phyloP scores from a whole-genome alignment of 2,329 filamentous ascomycete species.

The Colletotrichum agaves region DNA sequence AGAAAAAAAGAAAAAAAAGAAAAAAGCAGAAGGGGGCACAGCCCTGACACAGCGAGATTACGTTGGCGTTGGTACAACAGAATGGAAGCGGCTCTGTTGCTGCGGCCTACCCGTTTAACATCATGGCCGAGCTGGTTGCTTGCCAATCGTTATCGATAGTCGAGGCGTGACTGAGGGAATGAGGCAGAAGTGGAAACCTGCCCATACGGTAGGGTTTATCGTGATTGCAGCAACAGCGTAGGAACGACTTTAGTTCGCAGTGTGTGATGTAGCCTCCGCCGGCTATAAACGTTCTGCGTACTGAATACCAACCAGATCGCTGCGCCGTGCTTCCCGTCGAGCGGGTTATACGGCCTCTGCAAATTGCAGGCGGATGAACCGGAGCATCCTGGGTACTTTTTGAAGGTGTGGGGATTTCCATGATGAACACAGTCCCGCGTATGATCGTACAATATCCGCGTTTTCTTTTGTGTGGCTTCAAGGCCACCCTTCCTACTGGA shows the following conservation, averaged over 20 bases:
- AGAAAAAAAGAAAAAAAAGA: too few species aligned
- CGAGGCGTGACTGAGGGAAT: background rate
- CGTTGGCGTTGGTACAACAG: background rate
- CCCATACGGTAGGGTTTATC: too few species aligned
- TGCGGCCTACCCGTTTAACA: background rate
- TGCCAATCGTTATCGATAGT: background rate
- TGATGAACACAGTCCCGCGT: constrained; percentile 19
- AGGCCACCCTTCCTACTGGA: background rate
- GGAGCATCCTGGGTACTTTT: constrained; percentile 13
- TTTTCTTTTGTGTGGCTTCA: background rate
- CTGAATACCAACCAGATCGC: too few species aligned
- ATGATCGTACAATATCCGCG: constrained; percentile 21
- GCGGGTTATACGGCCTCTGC: background rate
- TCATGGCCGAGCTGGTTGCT: background rate
- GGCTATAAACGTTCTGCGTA: too few species aligned
- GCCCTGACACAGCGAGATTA: background rate
- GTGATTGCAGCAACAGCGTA: too few species aligned
- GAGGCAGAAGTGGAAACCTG: background rate
- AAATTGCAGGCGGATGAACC: constrained; percentile 24
- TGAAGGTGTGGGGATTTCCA: constrained; percentile 7
- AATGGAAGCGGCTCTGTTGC: background rate
- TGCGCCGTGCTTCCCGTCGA: too few species aligned
- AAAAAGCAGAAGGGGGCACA: background rate
- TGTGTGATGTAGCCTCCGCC: too few species aligned
- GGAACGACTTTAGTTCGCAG: too few species aligned